Evolutionary conservation across 139 green algal species (phyloP).

Genomic region (Trebouxia sp.): DNA sequence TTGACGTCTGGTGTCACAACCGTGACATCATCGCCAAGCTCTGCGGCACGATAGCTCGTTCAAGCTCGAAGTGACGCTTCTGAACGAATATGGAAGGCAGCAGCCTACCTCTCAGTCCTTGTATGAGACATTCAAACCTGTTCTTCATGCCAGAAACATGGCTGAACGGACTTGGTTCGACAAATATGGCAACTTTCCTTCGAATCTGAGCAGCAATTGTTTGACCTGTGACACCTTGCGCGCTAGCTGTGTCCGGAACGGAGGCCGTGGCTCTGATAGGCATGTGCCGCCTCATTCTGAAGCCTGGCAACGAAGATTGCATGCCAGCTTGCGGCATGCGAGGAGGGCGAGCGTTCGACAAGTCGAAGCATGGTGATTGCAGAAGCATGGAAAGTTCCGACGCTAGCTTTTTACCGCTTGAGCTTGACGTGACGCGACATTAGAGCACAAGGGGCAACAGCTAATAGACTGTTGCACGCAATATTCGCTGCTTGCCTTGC

Average conservation of each 20-base stretch:
- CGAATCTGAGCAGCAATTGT: constrained; percentile 4
- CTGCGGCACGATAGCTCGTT: constrained; percentile 14
- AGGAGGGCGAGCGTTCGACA: too few species aligned
- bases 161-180: constrained; percentile 72
- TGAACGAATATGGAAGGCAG: background rate
- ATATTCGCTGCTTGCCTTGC: too few species aligned
- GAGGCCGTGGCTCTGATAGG: too few species aligned
- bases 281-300: too few species aligned
- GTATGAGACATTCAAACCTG: constrained; percentile 90
- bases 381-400: too few species aligned
- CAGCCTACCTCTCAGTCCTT: constrained; percentile 53
- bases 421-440: too few species aligned
- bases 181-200: constrained; percentile 9
- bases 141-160: constrained; percentile 91
- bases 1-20: constrained; percentile 76
- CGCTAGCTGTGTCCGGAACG: background rate
- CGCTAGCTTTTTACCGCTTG: too few species aligned
- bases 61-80: background rate
- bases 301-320: too few species aligned
- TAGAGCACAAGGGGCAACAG: too few species aligned
- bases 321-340: too few species aligned
- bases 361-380: too few species aligned
- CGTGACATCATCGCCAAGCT: constrained; percentile 83
- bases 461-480: too few species aligned
- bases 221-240: background rate